Evolutionary conservation across 495 filamentous ascomycete species (phyloP), one percentile per base, ranked within the genome.

Genomic region (Aspergillus baeticus): DNA sequence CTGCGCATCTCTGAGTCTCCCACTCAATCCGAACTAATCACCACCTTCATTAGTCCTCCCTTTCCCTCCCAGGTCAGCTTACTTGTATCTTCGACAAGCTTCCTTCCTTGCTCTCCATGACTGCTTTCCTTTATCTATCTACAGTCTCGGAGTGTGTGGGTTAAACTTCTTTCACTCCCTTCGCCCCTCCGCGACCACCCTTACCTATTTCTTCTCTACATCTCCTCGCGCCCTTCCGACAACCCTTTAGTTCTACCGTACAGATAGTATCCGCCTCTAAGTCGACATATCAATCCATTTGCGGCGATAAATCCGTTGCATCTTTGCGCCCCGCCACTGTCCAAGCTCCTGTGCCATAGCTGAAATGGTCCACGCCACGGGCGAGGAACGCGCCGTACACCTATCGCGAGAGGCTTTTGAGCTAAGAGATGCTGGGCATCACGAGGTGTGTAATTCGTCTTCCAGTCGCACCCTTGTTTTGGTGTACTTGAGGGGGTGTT

Each of bases 341-440:
- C 48, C 43, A 45, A 15, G n/a, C 60, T 57, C 46, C 46, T 52
- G 20, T 51, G 51, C 54, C 65, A 63, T 56, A 60, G 60, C 66
- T 74, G 76, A 71, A 72, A 81, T 81, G 78, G 71, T 80, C 51
- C 67, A 71, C 58, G 64, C 69, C 64, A 70, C 72, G 37, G 69
- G 71, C 42, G 73, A 81, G 66, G 76, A 77, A 61, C 76, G 76
- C 69, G 79, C 79, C 62, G 65, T 71, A 55, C 66, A 73, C 42
- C 65, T 82, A 55, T 77, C 79, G 50, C 65, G 67, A 51, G 77
- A 78, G 73, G 77, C 79, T 59, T 63, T 81, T 54, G 73, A 79
- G 62, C 60, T 82, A 61, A 65, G 76, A 41, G 76, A 79, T 58
- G 67, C 76, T 54, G 77, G 77, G 36, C 73, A 75, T 55, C 69